These are phyloP conservation scores for Venturia effusa DNA, from an alignment of 2,329 filamentous ascomycete species.

Conservation along the genomic window DNA sequence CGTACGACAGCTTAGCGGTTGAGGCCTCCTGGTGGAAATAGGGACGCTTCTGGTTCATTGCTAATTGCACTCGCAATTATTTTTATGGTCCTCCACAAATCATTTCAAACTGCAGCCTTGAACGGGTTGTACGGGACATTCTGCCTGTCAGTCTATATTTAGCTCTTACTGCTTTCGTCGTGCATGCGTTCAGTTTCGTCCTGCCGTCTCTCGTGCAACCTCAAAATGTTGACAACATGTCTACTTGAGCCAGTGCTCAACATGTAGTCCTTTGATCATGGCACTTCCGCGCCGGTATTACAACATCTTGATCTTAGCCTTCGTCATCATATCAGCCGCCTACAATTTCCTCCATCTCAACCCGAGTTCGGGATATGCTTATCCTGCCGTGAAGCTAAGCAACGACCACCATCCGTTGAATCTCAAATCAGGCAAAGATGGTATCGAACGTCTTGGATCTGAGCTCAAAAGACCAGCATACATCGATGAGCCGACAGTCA, in stretches of 20 bases:
- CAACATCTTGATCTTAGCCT: background rate
- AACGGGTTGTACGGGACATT: too few relatives aligned
- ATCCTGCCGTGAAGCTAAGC: background rate
- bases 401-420: background rate
- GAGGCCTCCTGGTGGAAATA: background rate
- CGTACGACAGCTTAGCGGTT: background rate
- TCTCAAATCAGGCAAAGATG: background rate
- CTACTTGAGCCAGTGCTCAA: background rate
- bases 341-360: constrained; percentile 3
- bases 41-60: background rate
- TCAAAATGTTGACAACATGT: background rate
- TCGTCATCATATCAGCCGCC: background rate
- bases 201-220: background rate
- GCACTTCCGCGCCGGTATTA: constrained; percentile 7
- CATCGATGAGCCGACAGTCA: background rate
- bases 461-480: background rate
- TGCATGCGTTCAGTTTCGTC: background rate
- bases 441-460: background rate
- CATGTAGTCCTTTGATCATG: background rate
- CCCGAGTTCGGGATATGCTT: background rate
- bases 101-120: background rate
- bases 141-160: background rate
- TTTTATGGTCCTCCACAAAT: background rate
- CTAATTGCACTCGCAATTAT: background rate
- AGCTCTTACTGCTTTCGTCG: background rate